Evolutionary conservation across 345 rosid species (phyloP).

Genomic region (Eucalyptus camaldulensis): DNA sequence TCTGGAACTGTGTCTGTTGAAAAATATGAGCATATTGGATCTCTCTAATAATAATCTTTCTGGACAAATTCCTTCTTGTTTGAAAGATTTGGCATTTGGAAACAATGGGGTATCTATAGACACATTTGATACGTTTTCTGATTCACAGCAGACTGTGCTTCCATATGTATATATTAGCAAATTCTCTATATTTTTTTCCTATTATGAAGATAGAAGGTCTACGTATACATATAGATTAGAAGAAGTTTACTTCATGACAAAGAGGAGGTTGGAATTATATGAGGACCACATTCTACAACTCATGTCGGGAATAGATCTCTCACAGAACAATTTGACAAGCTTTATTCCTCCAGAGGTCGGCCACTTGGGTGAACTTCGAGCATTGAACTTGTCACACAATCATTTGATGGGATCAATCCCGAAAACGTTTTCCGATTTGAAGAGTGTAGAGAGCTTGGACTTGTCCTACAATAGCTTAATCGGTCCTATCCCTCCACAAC

Average conservation of each 20-base stretch:
- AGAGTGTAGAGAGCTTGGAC: neutral
- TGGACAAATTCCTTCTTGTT: neutral
- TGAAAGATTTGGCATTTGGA: neutral
- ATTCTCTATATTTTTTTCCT: neutral
- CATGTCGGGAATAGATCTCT: neutral
- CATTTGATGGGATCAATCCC: neutral
- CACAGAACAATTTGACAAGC: neutral
- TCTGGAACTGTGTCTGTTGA: rapidly evolving
- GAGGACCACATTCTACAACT: neutral
- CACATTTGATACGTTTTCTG: neutral
- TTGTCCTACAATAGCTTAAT: neutral
- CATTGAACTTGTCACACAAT: neutral
- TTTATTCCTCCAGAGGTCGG: neutral
- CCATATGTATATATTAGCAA: neutral
- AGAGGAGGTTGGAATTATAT: neutral
- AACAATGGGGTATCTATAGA: neutral
- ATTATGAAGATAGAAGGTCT: neutral
- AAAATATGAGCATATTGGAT: neutral
- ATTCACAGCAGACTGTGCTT: neutral
- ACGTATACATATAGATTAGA: neutral
- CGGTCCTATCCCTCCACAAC: neutral
- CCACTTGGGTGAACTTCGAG: neutral
- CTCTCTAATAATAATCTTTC: too few species aligned
- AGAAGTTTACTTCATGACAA: neutral
- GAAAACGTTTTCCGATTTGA: neutral